Evolutionary conservation across 345 rosid species (phyloP).

Genomic region (Citrus australasica): DNA sequence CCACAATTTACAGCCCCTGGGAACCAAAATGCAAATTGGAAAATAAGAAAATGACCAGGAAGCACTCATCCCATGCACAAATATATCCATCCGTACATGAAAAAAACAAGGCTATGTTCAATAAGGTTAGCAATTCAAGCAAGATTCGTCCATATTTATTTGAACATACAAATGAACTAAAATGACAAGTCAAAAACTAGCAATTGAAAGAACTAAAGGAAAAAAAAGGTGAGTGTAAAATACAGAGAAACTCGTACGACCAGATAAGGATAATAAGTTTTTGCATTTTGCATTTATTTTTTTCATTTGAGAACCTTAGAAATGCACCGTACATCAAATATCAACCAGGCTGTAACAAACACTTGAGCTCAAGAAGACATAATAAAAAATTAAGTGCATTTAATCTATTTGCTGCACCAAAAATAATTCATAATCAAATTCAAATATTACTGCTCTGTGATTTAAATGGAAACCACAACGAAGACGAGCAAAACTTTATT

Average conservation of each 20-base stretch:
- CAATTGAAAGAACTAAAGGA: background rate
- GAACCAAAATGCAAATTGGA: background rate
- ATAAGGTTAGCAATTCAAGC: background rate
- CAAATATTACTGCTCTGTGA: background rate
- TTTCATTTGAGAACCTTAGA: background rate
- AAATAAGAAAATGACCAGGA: background rate
- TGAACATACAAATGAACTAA: background rate
- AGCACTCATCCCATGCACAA: background rate
- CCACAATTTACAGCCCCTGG: background rate
- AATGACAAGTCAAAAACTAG: background rate
- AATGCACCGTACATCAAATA: background rate
- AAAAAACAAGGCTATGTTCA: background rate
- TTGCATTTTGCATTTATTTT: no score
- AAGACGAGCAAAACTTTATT: background rate
- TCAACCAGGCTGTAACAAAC: background rate
- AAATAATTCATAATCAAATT: background rate
- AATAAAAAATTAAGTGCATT: no score
- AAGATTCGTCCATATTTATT: background rate
- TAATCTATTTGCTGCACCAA: background rate
- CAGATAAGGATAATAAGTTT: background rate
- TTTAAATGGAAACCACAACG: background rate
- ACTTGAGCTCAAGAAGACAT: background rate
- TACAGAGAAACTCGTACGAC: background rate
- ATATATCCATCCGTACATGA: background rate
- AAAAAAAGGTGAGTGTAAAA: background rate